phyloP scores from a whole-genome alignment of 2,329 filamentous ascomycete genomes.

The Paecilomyces sp. region DNA sequence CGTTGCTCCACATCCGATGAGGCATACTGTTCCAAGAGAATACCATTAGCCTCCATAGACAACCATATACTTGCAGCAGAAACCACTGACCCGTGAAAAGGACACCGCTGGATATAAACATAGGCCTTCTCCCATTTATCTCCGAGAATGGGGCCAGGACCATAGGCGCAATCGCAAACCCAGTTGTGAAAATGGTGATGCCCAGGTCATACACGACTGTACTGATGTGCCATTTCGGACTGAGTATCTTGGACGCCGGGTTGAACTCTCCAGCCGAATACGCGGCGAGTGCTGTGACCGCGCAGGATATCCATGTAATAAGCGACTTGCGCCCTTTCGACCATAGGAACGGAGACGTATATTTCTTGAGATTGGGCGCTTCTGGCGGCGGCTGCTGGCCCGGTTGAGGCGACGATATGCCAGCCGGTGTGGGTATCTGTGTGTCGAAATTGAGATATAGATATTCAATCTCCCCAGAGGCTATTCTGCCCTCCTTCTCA shows the following conservation, averaged over 20 bases:
- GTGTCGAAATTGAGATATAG: constrained; percentile 59
- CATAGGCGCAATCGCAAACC: constrained; percentile 82
- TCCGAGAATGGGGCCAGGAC: constrained; percentile 26
- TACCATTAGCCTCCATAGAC: neutral
- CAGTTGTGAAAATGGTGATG: constrained; percentile 73
- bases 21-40: constrained; percentile 40
- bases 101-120: constrained; percentile 67
- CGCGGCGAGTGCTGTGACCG: constrained; percentile 69
- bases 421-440: constrained; percentile 41
- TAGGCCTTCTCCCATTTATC: constrained; percentile 47
- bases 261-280: constrained; percentile 78
- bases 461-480: constrained; percentile 40
- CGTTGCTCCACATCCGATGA: constrained; percentile 67
- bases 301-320: constrained; percentile 66
- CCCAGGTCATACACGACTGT: constrained; percentile 62
- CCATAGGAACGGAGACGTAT: constrained; percentile 67
- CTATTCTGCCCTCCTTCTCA: neutral
- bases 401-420: constrained; percentile 21
- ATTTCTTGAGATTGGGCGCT: constrained; percentile 60
- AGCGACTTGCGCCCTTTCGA: constrained; percentile 60
- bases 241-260: constrained; percentile 60
- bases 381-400: constrained; percentile 41
- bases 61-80: constrained; percentile 21
- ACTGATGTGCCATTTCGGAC: constrained; percentile 57
- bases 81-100: constrained; percentile 53